Conservation (phyloP, 768 basidiomycete species). For the Fibroporia radiculosa region DNA sequence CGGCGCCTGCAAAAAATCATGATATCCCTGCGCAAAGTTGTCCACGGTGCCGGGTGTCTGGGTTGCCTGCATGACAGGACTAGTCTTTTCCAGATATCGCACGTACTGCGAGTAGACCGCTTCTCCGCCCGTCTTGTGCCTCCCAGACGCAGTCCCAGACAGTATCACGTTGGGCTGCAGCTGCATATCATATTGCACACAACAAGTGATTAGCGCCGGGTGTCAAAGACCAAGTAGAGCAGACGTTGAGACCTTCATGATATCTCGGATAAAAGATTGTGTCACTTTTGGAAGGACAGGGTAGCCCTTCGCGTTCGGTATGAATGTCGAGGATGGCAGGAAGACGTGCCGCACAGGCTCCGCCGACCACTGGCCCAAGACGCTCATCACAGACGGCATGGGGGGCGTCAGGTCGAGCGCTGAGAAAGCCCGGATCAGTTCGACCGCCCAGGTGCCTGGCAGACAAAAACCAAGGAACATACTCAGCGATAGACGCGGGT, state of each 20-base stretch:
- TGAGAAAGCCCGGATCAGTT: slow-evolving; percentile 28
- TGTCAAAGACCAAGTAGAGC: too few relatives aligned
- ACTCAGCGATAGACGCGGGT: slow-evolving; percentile 67
- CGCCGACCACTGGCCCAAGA: slow-evolving; percentile 83
- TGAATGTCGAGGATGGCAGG: slow-evolving; percentile 85
- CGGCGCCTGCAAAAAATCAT: slow-evolving; percentile 92
- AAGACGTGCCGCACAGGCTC: slow-evolving; percentile 89
- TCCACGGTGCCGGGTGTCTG: slow-evolving; percentile 72
- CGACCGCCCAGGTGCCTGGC: background rate
- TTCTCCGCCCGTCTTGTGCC: slow-evolving; percentile 80
- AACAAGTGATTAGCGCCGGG: too few relatives aligned
- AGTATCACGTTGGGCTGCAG: slow-evolving; percentile 83
- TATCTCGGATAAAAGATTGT: slow-evolving; percentile 83
- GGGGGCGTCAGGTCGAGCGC: slow-evolving; percentile 90
- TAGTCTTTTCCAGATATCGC: slow-evolving; percentile 74
- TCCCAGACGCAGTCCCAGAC: slow-evolving; percentile 50
- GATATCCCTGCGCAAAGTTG: slow-evolving; percentile 86
- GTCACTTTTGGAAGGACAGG: slow-evolving; percentile 93
- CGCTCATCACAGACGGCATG: slow-evolving; percentile 67
- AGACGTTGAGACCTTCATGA: slow-evolving; percentile 84
- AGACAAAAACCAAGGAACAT: slow-evolving; percentile 16
- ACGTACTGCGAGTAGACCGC: slow-evolving; percentile 87
- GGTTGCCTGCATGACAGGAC: slow-evolving; percentile 54
- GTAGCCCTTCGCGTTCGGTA: slow-evolving; percentile 93
- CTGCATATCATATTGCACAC: slow-evolving; percentile 41